Base-by-base conservation (phyloP, 371 early-diverging fungal species). In the Synchytrium microbalum region DNA sequence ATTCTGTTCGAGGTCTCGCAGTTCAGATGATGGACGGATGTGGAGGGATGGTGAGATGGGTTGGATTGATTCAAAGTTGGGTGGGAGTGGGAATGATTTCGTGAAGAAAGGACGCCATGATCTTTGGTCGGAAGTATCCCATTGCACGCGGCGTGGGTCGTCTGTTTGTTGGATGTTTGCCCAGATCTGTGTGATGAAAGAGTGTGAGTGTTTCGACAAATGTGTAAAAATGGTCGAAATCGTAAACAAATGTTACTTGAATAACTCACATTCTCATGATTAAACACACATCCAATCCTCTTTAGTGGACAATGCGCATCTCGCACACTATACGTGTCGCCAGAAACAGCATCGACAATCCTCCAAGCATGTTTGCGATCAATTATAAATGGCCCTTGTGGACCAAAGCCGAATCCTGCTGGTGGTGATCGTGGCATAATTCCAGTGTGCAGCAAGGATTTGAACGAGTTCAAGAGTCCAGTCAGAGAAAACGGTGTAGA, bases 21-120 rank as follows among this genome's bases (percentile, higher is more conserved):
- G 56, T 58, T 38, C 46, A 10, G 46, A 5, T 79, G 13, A 81
- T 64, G 31, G 63, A 71, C 13, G 69, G 33, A 2, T 70, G 65
- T 16, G 78, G 31, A 5, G 69, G 31, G 3, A 61, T 60, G 54
- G 78, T 76, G 19, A 79, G 62, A 1, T 31, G 33, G 16, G 25
- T 51, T 54, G 75, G 76, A 29, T 75, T 64, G 16, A 76, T 69
- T 19, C 26, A 26, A 24, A 56, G 13, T 58, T 52, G 5, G 71
- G 70, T 14, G 62, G 58, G 25, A 38, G 58, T 3, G 72, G 69
- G 56, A 72, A 69, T 19, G 30, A 28, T 32, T 58, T 29, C n/a
- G 65, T 54, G 60, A 78, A 72, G 38, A 81, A 72, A 3, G 78
- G 71, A 24, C 65, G 33, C 81, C 81, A 81, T 0, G 19, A 24